A percentile compares a stretch with the other conserved stretches of the same genome.
Conservation (phyloP, 2,329 filamentous ascomycete species). For the Stemphylium vesicarium region DNA sequence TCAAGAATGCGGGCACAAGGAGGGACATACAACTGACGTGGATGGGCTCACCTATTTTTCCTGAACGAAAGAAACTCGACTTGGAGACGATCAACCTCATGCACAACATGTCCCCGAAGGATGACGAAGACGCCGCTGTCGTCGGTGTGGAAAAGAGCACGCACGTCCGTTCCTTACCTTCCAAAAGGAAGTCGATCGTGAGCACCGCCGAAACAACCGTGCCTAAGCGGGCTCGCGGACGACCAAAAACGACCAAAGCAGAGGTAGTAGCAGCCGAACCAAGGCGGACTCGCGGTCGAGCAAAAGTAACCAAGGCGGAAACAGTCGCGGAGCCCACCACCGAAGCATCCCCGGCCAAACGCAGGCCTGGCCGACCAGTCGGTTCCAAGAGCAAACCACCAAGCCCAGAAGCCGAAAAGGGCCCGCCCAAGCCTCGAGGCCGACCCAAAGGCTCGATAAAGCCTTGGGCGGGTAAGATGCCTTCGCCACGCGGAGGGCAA, state of each 20-base stretch:
- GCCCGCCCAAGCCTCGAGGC: conserved; percentile 1
- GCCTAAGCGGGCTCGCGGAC: no score
- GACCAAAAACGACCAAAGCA: no score
- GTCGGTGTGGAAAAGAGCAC: background rate
- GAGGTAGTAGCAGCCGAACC: no score
- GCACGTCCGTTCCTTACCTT: no score
- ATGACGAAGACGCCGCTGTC: background rate
- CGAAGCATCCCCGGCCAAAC: background rate
- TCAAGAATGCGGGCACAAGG: conserved; percentile 27
- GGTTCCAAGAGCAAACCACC: background rate
- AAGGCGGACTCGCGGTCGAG: no score
- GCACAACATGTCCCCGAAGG: background rate
- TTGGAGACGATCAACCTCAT: conserved; percentile 29
- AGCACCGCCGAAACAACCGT: no score
- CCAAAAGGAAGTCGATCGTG: no score
- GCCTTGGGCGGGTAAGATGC: background rate
- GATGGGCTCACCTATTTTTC: conserved; percentile 46
- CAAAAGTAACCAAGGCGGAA: no score
- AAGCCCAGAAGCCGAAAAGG: background rate
- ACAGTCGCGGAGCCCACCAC: no score
- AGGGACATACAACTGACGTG: conserved; percentile 48
- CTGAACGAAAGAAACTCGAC: conserved; percentile 31
- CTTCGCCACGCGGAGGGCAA: conserved; percentile 5
- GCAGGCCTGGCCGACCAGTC: background rate
- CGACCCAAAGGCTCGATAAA: background rate